phyloP scores from a whole-genome alignment of 1,284 basidiomycete species.

The Ceratobasidium sp. region DNA sequence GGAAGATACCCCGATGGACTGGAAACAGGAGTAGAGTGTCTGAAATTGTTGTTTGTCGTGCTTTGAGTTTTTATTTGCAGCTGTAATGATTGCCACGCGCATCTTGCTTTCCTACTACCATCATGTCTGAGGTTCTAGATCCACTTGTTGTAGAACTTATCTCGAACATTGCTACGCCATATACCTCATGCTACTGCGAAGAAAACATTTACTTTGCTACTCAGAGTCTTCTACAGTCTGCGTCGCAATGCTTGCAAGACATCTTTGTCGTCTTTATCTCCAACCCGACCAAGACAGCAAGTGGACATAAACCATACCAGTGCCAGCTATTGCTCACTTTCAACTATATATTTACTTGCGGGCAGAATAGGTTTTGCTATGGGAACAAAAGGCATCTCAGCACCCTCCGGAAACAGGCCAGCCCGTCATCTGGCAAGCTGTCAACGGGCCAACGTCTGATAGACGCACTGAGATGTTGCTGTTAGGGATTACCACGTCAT shows the following conservation, averaged over 20 bases:
- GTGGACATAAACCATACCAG: neutral
- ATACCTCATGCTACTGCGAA: constrained; percentile 38
- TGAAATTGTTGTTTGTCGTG: neutral
- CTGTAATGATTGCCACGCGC: neutral
- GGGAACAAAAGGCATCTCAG: constrained; percentile 26
- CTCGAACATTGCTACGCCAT: constrained; percentile 15
- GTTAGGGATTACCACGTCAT: constrained; percentile 38
- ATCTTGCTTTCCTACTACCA: constrained; percentile 5
- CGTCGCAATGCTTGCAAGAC: neutral
- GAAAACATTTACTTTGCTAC: constrained; percentile 36
- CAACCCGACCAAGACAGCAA: constrained; percentile 29
- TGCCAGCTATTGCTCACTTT: neutral
- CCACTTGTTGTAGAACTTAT: constrained; percentile 25
- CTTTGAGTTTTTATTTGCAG: constrained; percentile 25
- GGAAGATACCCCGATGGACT: constrained; percentile 37
- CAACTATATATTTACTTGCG: neutral
- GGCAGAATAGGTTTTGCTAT: constrained; percentile 25
- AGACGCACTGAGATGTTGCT: neutral
- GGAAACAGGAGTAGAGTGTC: constrained; percentile 25
- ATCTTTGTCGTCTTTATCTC: constrained; percentile 34
- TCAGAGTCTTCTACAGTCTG: neutral
- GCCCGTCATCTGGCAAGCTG: constrained; percentile 29
- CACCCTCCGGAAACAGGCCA: neutral
- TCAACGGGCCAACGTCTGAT: neutral
- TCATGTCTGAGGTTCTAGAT: constrained; percentile 19